phyloP scores from a whole-genome alignment of 495 filamentous ascomycete species.

The Apodospora peruviana region DNA sequence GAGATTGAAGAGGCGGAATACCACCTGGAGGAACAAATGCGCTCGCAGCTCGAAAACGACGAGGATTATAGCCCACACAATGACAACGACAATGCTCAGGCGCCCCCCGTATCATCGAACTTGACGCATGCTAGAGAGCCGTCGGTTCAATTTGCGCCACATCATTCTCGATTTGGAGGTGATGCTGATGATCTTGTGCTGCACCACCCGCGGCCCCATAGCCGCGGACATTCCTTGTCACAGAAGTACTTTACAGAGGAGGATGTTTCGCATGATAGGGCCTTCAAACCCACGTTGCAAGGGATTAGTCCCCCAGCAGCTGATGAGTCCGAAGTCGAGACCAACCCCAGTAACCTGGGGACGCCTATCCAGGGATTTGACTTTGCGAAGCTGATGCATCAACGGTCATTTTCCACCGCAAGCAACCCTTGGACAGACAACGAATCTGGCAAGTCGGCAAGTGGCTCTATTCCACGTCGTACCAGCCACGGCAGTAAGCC shows the following conservation, averaged over 20 bases:
- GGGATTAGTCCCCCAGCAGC: conserved; percentile 27
- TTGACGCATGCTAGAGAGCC: conserved; percentile 30
- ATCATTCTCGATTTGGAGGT: conserved; percentile 33
- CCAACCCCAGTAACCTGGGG: conserved; percentile 68
- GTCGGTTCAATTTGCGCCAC: conserved; percentile 38
- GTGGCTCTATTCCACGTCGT: conserved; percentile 18
- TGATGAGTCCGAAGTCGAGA: conserved; percentile 65
- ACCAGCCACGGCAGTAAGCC: conserved; percentile 56
- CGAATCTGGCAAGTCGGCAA: conserved; percentile 29
- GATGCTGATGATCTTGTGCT: conserved; percentile 44
- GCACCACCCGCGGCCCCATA: conserved; percentile 59
- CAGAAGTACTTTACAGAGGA: conserved; percentile 47
- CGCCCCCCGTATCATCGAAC: conserved; percentile 14
- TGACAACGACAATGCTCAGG: conserved; percentile 31
- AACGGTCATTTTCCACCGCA: conserved; percentile 34
- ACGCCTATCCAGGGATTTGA: conserved; percentile 49
- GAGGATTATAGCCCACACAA: conserved; percentile 53
- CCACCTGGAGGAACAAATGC: conserved; percentile 68
- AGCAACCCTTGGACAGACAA: conserved; percentile 50
- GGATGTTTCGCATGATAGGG: conserved; percentile 32
- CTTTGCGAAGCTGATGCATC: conserved; percentile 31
- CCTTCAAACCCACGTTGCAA: conserved; percentile 24
- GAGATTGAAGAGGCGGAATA: conserved; percentile 85
- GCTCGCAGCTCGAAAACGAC: conserved; percentile 65
- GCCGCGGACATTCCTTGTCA: conserved; percentile 51